These are phyloP conservation scores for Teratosphaeria viscida DNA, from an alignment of 2,329 filamentous ascomycete species.

Conservation along the genomic window DNA sequence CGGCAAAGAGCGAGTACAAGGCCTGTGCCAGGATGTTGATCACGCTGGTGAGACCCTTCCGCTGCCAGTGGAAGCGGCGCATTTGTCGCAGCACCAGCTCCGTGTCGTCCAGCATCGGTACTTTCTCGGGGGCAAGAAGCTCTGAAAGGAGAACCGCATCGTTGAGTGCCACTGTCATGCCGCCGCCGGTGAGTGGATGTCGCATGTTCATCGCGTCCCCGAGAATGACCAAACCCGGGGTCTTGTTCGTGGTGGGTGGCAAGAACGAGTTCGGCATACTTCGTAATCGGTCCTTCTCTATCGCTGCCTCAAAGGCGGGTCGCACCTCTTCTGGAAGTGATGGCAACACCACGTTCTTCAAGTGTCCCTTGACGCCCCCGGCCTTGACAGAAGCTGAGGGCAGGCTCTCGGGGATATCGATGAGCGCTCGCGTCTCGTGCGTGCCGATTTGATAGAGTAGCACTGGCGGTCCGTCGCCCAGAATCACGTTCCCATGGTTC, in stretches of 20 bases:
- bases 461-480: slow-evolving; percentile 66
- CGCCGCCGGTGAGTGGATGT: slow-evolving; percentile 92
- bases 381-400: slow-evolving; percentile 61
- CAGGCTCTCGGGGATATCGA: slow-evolving; percentile 73
- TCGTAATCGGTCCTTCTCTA: slow-evolving; percentile 67
- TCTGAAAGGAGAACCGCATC: slow-evolving; percentile 71
- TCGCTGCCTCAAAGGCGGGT: slow-evolving; percentile 62
- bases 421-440: slow-evolving; percentile 79
- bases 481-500: slow-evolving; percentile 76
- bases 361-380: slow-evolving; percentile 77
- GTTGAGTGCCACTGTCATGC: slow-evolving; percentile 96
- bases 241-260: slow-evolving; percentile 62
- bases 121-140: slow-evolving; percentile 57
- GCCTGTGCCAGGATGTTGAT: slow-evolving; percentile 98
- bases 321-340: slow-evolving; percentile 61
- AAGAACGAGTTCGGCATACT: slow-evolving; percentile 97
- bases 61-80: slow-evolving; percentile 70
- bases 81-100: slow-evolving; percentile 57
- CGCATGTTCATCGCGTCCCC: slow-evolving; percentile 99
- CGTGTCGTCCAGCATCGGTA: slow-evolving; percentile 61
- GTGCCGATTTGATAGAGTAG: slow-evolving; percentile 95
- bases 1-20: slow-evolving; percentile 83
- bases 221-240: slow-evolving; percentile 65
- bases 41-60: slow-evolving; percentile 72
- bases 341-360: slow-evolving; percentile 69